These are phyloP conservation scores for Phytophthora cactorum DNA, from an alignment of 352 stramenopile species.

Conservation along the genomic window DNA sequence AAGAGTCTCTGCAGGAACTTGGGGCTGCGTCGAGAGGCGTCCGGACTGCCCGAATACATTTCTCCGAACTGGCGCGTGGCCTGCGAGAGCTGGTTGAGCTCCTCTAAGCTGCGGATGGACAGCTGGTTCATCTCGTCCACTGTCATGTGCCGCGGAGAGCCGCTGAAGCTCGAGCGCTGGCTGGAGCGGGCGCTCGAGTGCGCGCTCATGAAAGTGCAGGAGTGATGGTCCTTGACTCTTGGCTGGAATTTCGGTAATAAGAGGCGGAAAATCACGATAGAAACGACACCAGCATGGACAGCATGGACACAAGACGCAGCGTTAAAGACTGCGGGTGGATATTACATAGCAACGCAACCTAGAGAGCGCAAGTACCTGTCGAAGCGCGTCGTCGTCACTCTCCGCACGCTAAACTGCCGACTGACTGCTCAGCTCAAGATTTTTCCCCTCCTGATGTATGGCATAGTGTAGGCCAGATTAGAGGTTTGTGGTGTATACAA, in stretches of 20 bases:
- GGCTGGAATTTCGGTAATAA: not conserved
- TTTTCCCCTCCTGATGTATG: constrained; percentile 29
- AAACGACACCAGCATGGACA: not conserved
- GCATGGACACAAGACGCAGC: constrained; percentile 8
- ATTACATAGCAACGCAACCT: not conserved
- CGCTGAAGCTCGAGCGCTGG: constrained; percentile 45
- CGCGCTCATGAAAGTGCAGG: constrained; percentile 21
- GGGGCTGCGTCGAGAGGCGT: constrained; percentile 48
- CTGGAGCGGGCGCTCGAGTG: constrained; percentile 32
- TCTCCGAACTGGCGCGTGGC: constrained; percentile 81
- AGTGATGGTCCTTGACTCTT: constrained; percentile 25
- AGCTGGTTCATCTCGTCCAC: constrained; percentile 47
- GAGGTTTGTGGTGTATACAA: constrained; percentile 7
- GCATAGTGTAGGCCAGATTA: not conserved
- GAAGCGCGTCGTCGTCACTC: constrained; percentile 12
- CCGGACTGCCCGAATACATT: constrained; percentile 53
- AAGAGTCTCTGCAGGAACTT: constrained; percentile 77
- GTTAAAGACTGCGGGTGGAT: constrained; percentile 1
- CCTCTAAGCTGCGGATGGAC: constrained; percentile 52
- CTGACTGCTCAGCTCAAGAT: constrained; percentile 35
- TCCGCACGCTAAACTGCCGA: constrained; percentile 20
- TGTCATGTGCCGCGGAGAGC: constrained; percentile 54
- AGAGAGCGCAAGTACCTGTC: constrained; percentile 11
- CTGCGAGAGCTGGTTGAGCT: constrained; percentile 77
- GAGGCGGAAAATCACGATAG: not conserved